Conservation (phyloP, 306 rosid genomes). For the Castanea mollissima region DNA sequence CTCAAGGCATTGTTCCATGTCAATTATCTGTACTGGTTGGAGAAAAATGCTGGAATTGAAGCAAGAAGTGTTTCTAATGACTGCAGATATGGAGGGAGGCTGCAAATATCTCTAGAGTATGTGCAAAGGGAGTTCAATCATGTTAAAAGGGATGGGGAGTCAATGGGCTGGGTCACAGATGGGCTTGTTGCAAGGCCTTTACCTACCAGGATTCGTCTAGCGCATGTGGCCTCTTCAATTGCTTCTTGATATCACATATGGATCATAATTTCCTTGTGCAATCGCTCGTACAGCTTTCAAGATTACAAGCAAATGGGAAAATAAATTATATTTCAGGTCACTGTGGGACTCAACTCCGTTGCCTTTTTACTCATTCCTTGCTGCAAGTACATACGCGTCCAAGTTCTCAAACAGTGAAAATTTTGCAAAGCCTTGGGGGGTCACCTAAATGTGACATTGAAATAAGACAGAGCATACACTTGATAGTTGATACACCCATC, state of each 20-base stretch:
- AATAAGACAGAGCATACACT: conserved; percentile 3
- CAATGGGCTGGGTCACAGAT: conserved; percentile 69
- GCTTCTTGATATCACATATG: conserved; percentile 23
- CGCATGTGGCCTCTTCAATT: conserved; percentile 17
- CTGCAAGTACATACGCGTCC: conserved; percentile 15
- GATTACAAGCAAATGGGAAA: conserved; percentile 9
- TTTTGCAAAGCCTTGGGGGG: conserved; percentile 13
- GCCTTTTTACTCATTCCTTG: conserved; percentile 16
- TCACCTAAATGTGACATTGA: conserved; percentile 8
- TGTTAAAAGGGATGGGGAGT: conserved; percentile 67
- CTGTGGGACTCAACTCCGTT: conserved; percentile 6
- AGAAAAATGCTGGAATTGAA: conserved; percentile 74
- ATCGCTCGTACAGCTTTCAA: conserved; percentile 18
- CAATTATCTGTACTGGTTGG: conserved; percentile 81
- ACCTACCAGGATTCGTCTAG: conserved; percentile 56
- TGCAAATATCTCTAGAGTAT: conserved; percentile 73
- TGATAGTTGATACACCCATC: neutral
- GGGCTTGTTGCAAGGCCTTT: conserved; percentile 90
- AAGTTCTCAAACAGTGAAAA: neutral
- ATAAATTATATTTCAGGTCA: neutral
- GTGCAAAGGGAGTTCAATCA: conserved; percentile 72
- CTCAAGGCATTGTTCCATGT: conserved; percentile 87
- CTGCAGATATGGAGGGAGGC: conserved; percentile 76
- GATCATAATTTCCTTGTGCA: conserved; percentile 20
- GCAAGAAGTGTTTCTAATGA: conserved; percentile 55